Conservation (phyloP, 164 flowering plant species). For the Chimonanthus praecox region DNA sequence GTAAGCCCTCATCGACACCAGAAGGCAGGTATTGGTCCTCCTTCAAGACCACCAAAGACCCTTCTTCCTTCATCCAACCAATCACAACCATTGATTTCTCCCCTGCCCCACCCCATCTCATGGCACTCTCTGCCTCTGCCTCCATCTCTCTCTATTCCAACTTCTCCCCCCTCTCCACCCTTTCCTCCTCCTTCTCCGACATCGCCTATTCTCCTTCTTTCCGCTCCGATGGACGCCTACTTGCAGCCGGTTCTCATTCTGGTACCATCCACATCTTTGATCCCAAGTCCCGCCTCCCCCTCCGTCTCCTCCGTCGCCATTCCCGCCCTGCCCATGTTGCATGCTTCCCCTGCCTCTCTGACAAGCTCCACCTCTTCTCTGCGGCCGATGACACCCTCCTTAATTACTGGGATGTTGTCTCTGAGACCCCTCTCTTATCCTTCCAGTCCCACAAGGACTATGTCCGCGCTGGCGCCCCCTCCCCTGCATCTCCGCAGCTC, state of each 20-base stretch:
- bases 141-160: slow-evolving; percentile 51
- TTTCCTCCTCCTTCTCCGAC: slow-evolving; percentile 43
- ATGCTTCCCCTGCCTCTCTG: slow-evolving; percentile 43
- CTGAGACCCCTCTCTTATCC: slow-evolving; percentile 31
- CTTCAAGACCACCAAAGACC: slow-evolving; percentile 49
- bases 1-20: slow-evolving; percentile 38
- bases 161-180: slow-evolving; percentile 28
- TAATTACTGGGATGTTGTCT: slow-evolving; percentile 84
- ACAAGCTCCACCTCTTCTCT: slow-evolving; percentile 73
- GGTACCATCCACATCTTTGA: slow-evolving; percentile 68
- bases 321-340: slow-evolving; percentile 54
- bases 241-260: slow-evolving; percentile 73
- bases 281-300: slow-evolving; percentile 35
- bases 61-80: slow-evolving; percentile 44
- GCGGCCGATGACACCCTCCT: slow-evolving; percentile 83
- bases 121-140: slow-evolving; percentile 70
- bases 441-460: slow-evolving; percentile 79
- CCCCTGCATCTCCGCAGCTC: slow-evolving; percentile 53
- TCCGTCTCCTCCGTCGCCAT: slow-evolving; percentile 59
- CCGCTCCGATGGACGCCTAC: slow-evolving; percentile 77
- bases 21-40: slow-evolving; percentile 85
- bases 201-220: slow-evolving; percentile 58
- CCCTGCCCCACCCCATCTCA: slow-evolving; percentile 46
- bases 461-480: slow-evolving; percentile 69
- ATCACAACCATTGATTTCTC: slow-evolving; percentile 64